These are phyloP conservation scores for Cladophialophora yegresii DNA, from an alignment of 2,329 filamentous ascomycete genomes.

Conservation along the genomic window DNA sequence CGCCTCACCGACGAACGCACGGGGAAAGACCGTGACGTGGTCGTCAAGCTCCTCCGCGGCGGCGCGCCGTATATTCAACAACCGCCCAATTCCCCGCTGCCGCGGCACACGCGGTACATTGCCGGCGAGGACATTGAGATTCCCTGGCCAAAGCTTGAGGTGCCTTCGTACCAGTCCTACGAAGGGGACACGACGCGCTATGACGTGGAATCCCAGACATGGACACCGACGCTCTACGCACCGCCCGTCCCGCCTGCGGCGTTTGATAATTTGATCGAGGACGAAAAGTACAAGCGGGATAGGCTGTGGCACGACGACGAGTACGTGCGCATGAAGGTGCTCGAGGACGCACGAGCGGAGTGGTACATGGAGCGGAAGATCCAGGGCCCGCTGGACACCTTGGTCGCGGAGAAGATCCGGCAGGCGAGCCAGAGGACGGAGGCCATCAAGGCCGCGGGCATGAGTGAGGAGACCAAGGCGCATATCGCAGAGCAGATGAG, in stretches of 20 bases:
- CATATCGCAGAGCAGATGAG: constrained; percentile 11
- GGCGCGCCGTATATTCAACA: constrained; percentile 56
- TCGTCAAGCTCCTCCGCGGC: constrained; percentile 71
- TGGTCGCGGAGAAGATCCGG: constrained; percentile 17
- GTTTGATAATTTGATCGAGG: constrained; percentile 22
- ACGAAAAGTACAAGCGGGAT: constrained; percentile 23
- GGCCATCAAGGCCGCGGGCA: constrained; percentile 15
- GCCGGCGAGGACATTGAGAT: constrained; percentile 65
- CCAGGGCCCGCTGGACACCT: constrained; percentile 21
- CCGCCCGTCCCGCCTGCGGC: constrained; percentile 17
- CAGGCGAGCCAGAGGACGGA: constrained; percentile 14
- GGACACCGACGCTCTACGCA: constrained; percentile 23
- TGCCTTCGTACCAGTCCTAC: constrained; percentile 57
- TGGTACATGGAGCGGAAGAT: constrained; percentile 33
- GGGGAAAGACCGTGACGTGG: constrained; percentile 63
- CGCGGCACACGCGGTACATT: constrained; percentile 57
- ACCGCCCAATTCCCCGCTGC: constrained; percentile 48
- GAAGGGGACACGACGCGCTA: constrained; percentile 72
- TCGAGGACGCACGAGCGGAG: constrained; percentile 33
- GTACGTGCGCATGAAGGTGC: constrained; percentile 34
- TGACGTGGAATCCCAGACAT: constrained; percentile 63
- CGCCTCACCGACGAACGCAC: constrained; percentile 66
- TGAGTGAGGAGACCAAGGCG: constrained; percentile 16
- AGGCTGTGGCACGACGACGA: constrained; percentile 30
- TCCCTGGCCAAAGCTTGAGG: constrained; percentile 68